Base-by-base conservation (phyloP, 73 alveolate genomes). In the Paramecium pentaurelia region DNA sequence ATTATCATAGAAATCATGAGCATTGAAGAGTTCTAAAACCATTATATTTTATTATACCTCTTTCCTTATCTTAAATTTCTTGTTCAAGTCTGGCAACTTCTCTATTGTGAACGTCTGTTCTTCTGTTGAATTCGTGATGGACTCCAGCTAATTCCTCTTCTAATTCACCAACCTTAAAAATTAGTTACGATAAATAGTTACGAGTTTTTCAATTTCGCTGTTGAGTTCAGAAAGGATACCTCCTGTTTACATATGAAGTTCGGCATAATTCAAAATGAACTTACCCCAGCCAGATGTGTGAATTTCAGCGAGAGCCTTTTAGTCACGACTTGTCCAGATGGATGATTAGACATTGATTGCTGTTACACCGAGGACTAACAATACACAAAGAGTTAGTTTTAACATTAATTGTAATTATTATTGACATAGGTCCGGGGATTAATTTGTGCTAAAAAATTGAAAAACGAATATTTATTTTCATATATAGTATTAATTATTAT, bases 341-440 rank as follows among this genome's bases (percentile, higher is more conserved):
- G 91, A 80, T 22, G 91, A 80, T 36, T 80, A 80, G 91, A 80
- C 58, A 44, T 80, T 80, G 45, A 80, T 80, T 28, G 91, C 91
- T 42, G 91, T 80, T 25, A 54, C 38, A 16, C 77, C 44, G 9
- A 80, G 25, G 32, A 49, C 73, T 11, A 80, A 47, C 58, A 80
- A 25, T 45, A 64, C 71, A 45, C 71, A 42, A 80, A 80, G 91
- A 64, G 73, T 25, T 27, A 80, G 28, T 49, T 80, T 80, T 27
- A 80, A 80, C 91, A 80, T 80, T 38, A 6, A 73, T 73, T 37
- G 60, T 73, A 22, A 37, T 37, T 37, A 73, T 30, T 73, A 73
- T 73, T 73, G 87, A 40, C 28, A 64, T 64, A 36, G 25, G 28
- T 64, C 27, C 27, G 47, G 28, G 45, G 84, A 34, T 30, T 73